Evolutionary conservation across 2,329 filamentous ascomycete genomes (phyloP), one percentile per base, ranked within the genome.

Genomic region (Pochonia chlamydosporia): DNA sequence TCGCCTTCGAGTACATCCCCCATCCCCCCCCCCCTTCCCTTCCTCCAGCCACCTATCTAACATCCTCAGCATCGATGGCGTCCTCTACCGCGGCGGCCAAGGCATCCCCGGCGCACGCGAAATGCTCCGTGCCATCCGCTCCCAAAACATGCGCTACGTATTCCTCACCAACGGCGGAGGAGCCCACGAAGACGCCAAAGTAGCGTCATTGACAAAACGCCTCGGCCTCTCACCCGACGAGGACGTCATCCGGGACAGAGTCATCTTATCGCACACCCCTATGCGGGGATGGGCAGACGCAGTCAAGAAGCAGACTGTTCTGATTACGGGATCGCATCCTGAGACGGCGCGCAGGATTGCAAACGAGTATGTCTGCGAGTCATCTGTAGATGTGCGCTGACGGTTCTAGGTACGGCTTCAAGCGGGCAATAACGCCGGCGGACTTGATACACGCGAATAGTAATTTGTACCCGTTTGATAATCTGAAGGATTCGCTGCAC

Each of bases 141-240:
- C 76, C 40, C 77, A 90, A 59, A 75, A 79, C 40, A 89, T 96
- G 40, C 91, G 91, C 11, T 97, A 95, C 69, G 92, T 99, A 59
- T 81, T 99, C 28, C 76, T 99, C 52, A 99, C 93, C 49, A 99
- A 99, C 67, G 93, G 93, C 56, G 93, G 93, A 36, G 93, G 93
- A 49, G 89, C 86, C 61, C 81, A 83, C 52, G 92, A 97, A 67
- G 53, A 60, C 16, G 61, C 57, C 36, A 69, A 69, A 48, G 63
- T 54, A 10, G 59, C 57, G 2, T 67, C 66, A 3, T 48, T 69
- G 28, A 56, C 58, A 24, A 59, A 64, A 46, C 56, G 65, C 4
- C 57, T 69, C 2, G 54, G 59, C 4, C 50, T 68, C 2, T 49
- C 54, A 6, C 54, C 57, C n/a, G 54, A 64, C 3, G 60, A 67